Evolutionary conservation across 75 land plant genomes (phyloP).

Genomic region (Chamaecyparis obtusa): DNA sequence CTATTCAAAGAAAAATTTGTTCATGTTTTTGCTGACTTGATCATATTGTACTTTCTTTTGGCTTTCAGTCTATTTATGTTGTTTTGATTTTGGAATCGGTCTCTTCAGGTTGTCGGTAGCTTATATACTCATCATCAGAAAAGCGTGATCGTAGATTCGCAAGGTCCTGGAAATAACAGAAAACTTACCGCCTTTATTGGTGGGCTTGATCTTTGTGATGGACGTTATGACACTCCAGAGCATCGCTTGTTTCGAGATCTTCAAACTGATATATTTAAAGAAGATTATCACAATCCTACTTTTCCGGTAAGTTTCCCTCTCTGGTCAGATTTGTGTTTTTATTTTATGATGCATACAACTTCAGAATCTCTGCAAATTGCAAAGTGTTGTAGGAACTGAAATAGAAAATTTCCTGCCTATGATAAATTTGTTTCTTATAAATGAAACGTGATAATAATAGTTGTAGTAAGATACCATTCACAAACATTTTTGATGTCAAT

Average conservation of each 20-base stretch:
- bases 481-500: neutral
- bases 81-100: neutral
- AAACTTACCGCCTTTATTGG: slow-evolving; percentile 86
- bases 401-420: neutral
- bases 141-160: slow-evolving; percentile 76
- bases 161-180: slow-evolving; percentile 67
- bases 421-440: neutral
- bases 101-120: slow-evolving; percentile 88
- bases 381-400: neutral
- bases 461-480: neutral
- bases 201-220: slow-evolving; percentile 92
- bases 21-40: slow-evolving; percentile 1
- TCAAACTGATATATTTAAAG: slow-evolving; percentile 54
- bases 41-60: neutral
- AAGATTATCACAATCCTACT: slow-evolving; percentile 86
- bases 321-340: neutral
- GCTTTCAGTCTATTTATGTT: neutral
- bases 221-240: slow-evolving; percentile 91
- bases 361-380: neutral
- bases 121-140: slow-evolving; percentile 96
- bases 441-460: neutral
- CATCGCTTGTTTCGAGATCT: slow-evolving; percentile 74
- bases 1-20: neutral
- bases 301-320: slow-evolving; percentile 54
- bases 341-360: neutral